Conservation (phyloP, 2,329 filamentous ascomycete species). For the Ascochyta koolunga region DNA sequence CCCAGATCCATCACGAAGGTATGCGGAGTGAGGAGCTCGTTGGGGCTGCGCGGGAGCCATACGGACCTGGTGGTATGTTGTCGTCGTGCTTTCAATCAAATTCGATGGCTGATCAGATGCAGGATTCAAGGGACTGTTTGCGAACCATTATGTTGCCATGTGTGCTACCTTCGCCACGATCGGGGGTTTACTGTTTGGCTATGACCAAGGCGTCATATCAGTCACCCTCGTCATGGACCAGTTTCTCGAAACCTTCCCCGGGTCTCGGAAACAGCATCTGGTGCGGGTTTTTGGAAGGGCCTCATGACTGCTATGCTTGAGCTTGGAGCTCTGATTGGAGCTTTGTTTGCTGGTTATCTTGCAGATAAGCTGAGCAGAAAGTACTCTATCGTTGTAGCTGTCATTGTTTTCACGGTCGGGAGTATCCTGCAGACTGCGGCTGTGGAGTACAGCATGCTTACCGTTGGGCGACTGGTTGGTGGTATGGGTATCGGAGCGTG, state of each 20-base stretch:
- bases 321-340: slow-evolving; percentile 55
- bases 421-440: slow-evolving; percentile 59
- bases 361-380: slow-evolving; percentile 61
- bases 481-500: slow-evolving; percentile 60
- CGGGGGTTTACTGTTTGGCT: slow-evolving; percentile 59
- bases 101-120: slow-evolving; percentile 8
- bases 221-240: slow-evolving; percentile 61
- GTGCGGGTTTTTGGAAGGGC: slow-evolving; percentile 54
- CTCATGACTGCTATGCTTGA: slow-evolving; percentile 62
- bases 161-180: slow-evolving; percentile 59
- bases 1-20: slow-evolving; percentile 31
- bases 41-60: slow-evolving; percentile 33
- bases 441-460: slow-evolving; percentile 58
- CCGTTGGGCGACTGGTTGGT: slow-evolving; percentile 57
- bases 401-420: slow-evolving; percentile 59
- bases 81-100: neutral
- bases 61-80: slow-evolving; percentile 39
- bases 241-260: slow-evolving; percentile 54
- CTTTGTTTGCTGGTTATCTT: slow-evolving; percentile 52
- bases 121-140: slow-evolving; percentile 56
- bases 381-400: slow-evolving; percentile 59
- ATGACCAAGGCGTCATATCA: slow-evolving; percentile 55
- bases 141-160: slow-evolving; percentile 57
- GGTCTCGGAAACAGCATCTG: slow-evolving; percentile 50
- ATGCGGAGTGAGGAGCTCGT: slow-evolving; percentile 7